phyloP scores from a whole-genome alignment of 2,329 filamentous ascomycete genomes.

The Albifimbria verrucaria region DNA sequence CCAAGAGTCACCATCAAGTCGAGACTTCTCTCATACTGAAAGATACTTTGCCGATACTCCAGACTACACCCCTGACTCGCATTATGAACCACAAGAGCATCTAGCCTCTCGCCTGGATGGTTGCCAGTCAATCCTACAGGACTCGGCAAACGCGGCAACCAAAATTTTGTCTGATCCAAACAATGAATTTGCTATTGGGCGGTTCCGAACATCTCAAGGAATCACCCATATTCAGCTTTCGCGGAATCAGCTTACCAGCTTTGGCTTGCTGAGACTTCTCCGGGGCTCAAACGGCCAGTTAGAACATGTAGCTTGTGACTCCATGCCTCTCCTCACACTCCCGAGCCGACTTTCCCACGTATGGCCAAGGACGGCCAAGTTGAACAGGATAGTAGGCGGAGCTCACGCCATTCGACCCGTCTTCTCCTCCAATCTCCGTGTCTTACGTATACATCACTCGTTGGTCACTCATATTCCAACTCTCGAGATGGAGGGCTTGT shows the following conservation, averaged over 20 bases:
- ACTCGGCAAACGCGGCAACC: constrained; percentile 23
- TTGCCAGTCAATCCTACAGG: constrained; percentile 14
- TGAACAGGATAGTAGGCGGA: constrained; percentile 42
- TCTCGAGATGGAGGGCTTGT: constrained; percentile 34
- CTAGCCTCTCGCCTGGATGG: constrained; percentile 30
- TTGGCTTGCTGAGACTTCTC: constrained; percentile 42
- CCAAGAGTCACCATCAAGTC: constrained; percentile 44
- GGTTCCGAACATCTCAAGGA: constrained; percentile 18
- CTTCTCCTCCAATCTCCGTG: constrained; percentile 49
- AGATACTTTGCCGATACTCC: constrained; percentile 49
- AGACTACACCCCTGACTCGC: constrained; percentile 18
- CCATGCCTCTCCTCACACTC: constrained; percentile 27
- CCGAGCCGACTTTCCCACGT: constrained; percentile 4
- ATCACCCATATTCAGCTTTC: constrained; percentile 56
- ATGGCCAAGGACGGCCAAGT: constrained; percentile 26
- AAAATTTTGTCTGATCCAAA: constrained; percentile 21
- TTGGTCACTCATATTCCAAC: constrained; percentile 53
- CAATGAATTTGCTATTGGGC: constrained; percentile 11
- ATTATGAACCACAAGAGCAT: constrained; percentile 13
- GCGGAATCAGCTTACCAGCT: constrained; percentile 42
- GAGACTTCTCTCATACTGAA: constrained; percentile 40
- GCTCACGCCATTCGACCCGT: constrained; percentile 50
- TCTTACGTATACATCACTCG: constrained; percentile 57
- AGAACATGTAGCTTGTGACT: constrained; percentile 51
- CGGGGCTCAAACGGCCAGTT: constrained; percentile 41